These are phyloP conservation scores for Corchorus olitorius DNA, from an alignment of 345 rosid genomes.

Conservation along the genomic window DNA sequence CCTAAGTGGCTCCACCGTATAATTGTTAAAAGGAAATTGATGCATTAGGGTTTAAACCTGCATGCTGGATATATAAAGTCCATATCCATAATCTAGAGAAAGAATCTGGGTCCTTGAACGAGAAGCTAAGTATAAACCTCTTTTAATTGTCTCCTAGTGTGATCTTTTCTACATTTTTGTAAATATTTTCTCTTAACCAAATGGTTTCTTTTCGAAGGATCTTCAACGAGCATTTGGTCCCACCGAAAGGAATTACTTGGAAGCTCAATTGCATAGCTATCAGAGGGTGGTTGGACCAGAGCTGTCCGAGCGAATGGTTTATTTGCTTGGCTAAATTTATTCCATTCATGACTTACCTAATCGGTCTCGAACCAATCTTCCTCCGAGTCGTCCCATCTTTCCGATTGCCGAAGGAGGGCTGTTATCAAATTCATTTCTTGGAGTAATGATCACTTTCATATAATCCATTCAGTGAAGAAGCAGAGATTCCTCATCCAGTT, in stretches of 20 bases:
- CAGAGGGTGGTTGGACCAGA: constrained; percentile 62
- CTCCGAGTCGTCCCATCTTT: neutral
- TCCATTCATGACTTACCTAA: neutral
- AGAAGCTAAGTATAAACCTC: neutral
- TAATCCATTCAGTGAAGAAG: constrained; percentile 1
- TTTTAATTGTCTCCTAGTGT: neutral
- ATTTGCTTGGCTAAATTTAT: constrained; percentile 50
- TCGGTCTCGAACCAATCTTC: neutral
- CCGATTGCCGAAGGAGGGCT: neutral
- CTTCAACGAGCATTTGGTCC: constrained; percentile 40
- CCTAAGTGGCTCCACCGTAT: neutral
- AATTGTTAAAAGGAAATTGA: neutral
- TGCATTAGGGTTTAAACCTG: neutral
- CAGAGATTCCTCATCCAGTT: constrained; percentile 1
- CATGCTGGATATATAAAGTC: neutral
- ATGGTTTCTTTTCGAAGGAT: constrained; percentile 43
- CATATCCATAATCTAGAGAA: neutral
- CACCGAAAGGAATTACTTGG: constrained; percentile 43
- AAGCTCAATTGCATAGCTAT: constrained; percentile 58
- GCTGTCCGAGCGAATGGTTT: constrained; percentile 70
- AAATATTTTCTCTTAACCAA: constrained; percentile 1
- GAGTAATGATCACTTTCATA: neutral
- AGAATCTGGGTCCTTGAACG: neutral
- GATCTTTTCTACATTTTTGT: neutral
- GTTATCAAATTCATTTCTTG: neutral